Percentiles rank a stretch among this genome's conserved stretches.
Conservation (phyloP, 2,329 filamentous ascomycete genomes). For the Aspergillus ruber region DNA sequence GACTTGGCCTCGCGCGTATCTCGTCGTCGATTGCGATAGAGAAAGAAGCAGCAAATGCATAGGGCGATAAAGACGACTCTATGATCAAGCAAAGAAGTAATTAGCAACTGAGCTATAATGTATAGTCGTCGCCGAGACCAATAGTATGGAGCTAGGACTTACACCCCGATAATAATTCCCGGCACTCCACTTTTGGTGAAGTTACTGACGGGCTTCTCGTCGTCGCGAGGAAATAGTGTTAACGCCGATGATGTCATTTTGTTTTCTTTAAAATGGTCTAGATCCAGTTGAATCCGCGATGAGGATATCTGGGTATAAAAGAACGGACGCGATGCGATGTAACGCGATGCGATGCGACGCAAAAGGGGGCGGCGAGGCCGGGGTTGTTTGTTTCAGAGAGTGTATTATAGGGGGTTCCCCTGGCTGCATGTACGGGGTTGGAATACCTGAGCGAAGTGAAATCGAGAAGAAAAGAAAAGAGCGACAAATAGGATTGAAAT, state of each 20-base stretch:
- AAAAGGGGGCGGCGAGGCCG: no score
- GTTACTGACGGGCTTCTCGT: conserved; percentile 12
- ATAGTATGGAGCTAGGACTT: conserved; percentile 1
- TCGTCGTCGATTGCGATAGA: conserved; percentile 11
- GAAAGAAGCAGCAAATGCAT: conserved; percentile 8
- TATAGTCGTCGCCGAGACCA: neutral
- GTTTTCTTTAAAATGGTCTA: no score
- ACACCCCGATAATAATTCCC: conserved; percentile 12
- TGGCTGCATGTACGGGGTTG: no score
- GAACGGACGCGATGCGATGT: no score
- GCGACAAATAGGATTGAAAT: no score
- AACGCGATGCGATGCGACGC: no score
- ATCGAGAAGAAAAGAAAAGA: no score
- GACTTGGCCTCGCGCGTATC: conserved; percentile 9
- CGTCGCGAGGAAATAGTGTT: neutral
- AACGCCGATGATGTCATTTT: neutral
- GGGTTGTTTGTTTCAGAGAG: no score
- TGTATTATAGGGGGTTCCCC: no score
- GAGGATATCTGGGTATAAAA: no score
- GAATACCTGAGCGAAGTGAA: no score
- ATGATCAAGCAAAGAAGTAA: neutral
- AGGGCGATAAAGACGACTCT: conserved; percentile 9
- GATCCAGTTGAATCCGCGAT: no score
- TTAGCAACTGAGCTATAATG: neutral
- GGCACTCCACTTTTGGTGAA: conserved; percentile 14